These are phyloP conservation scores for Beauveria sp. DNA, from an alignment of 2,329 filamentous ascomycete genomes.

Conservation along the genomic window DNA sequence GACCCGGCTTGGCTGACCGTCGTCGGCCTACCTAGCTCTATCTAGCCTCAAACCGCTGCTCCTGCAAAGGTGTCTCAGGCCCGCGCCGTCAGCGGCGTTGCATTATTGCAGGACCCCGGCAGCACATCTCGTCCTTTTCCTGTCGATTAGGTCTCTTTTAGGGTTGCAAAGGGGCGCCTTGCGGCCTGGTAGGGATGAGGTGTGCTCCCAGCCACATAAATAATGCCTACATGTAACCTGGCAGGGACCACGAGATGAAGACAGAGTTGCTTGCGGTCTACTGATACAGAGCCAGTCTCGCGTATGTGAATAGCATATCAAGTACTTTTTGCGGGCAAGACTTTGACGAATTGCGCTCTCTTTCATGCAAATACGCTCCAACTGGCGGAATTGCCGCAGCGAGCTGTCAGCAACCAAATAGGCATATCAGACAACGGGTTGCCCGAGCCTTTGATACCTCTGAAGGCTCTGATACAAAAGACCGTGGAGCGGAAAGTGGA, in stretches of 20 bases:
- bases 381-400: background rate
- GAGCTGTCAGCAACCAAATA: background rate
- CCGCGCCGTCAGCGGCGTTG: background rate
- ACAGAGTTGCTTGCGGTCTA: background rate
- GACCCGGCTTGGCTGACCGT: background rate
- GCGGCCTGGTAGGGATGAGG: background rate
- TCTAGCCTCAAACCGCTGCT: background rate
- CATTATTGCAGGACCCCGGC: background rate
- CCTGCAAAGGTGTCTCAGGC: background rate
- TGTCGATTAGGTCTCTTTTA: slow-evolving; percentile 1
- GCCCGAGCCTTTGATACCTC: background rate
- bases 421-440: background rate
- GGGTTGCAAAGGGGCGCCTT: background rate
- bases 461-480: background rate
- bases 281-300: too few species aligned
- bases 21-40: slow-evolving; percentile 14
- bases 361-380: background rate
- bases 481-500: background rate
- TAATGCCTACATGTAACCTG: background rate
- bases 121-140: background rate
- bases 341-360: background rate
- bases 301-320: background rate
- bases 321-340: background rate
- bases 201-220: background rate
- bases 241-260: background rate